These are phyloP conservation scores for Pythium plurisporium DNA, from an alignment of 352 stramenopile genomes.

Conservation along the genomic window DNA sequence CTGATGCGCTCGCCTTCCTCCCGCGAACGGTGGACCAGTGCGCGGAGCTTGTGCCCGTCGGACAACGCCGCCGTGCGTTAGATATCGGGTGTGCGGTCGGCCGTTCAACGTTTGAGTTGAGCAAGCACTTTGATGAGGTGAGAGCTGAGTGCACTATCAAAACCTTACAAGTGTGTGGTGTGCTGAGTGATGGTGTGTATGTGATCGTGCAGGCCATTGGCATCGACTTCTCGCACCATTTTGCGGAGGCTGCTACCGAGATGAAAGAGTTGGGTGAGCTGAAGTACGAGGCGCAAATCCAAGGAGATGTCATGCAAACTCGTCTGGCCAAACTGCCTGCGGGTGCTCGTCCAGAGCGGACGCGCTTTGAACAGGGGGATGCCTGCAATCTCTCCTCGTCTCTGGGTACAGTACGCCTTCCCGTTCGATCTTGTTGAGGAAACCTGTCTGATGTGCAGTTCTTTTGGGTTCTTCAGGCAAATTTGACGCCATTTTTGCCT, in stretches of 20 bases:
- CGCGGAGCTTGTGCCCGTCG: constrained; percentile 42
- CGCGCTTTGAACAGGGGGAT: constrained; percentile 91
- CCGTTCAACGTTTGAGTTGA: constrained; percentile 91
- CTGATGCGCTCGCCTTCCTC: constrained; percentile 85
- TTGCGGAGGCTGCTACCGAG: constrained; percentile 80
- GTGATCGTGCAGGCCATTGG: constrained; percentile 62
- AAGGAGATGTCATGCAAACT: constrained; percentile 76
- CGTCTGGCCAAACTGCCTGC: constrained; percentile 60
- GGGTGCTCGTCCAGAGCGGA: constrained; percentile 41
- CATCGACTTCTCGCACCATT: constrained; percentile 92
- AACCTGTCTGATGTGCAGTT: not conserved
- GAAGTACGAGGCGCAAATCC: constrained; percentile 83
- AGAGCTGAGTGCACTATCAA: not conserved
- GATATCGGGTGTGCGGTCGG: constrained; percentile 95
- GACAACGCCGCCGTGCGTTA: constrained; percentile 74
- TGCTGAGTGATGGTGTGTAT: not conserved
- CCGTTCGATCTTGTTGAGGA: not conserved
- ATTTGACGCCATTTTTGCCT: constrained; percentile 94
- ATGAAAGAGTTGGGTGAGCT: constrained; percentile 84
- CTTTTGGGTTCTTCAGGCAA: constrained; percentile 31
- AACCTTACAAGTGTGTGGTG: not conserved
- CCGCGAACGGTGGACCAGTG: constrained; percentile 77
- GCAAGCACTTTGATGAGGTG: constrained; percentile 90
- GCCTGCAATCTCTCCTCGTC: constrained; percentile 83
- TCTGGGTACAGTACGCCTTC: constrained; percentile 34